Evolutionary conservation across 2,329 filamentous ascomycete genomes (phyloP), one percentile per base, ranked within the genome.

Genomic region (Whalleya microplaca): DNA sequence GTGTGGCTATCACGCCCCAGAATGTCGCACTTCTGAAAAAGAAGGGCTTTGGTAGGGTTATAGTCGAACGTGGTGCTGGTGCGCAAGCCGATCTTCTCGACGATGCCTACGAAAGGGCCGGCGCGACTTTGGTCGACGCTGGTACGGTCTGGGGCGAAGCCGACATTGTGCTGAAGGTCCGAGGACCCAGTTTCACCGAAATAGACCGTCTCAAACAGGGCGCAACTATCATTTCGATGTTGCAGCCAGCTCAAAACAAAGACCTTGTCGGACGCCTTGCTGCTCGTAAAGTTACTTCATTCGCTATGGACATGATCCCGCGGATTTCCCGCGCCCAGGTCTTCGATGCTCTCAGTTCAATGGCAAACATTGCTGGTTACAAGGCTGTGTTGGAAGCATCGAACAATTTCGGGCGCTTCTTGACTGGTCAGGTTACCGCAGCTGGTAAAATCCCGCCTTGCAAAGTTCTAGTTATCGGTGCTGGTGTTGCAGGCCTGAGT

Each of bases 311-410:
- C 70, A 89, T 93, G 86, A 89, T 96, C 50, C 92, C 92, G 16
- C 86, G 92, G 41, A 96, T 96, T 65, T 96, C 92, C 1, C 85
- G 92, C 45, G 92, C 92, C 1, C 92, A 96, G 71, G 87, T 90
- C 0, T 96, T 96, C 66, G 92, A 96, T 74, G 92, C 91, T 0
- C 80, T 96, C 53, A 92, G 91, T 72, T 95, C 90, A 9, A 96
- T 96, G 92, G 92, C 92, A 58, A 96, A 96, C 66, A 96, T 96
- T 75, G 91, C 92, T 20, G 92, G 92, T 0, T 96, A 96, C 76
- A 96, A 96, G 74, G 92, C 92, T 41, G 91, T 96, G 1, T 78
- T 96, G 43, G 92, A 96, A 73, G 92, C 92, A 1, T 93, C 91
- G 14, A 96, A 96, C 73, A 86, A 89, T 61, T 96, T 96, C 73